A percentile compares a stretch with the other conserved stretches of the same genome.
These are phyloP conservation scores for Fusarium avenaceum DNA, from an alignment of 2,329 filamentous ascomycete species.

Conservation along the genomic window DNA sequence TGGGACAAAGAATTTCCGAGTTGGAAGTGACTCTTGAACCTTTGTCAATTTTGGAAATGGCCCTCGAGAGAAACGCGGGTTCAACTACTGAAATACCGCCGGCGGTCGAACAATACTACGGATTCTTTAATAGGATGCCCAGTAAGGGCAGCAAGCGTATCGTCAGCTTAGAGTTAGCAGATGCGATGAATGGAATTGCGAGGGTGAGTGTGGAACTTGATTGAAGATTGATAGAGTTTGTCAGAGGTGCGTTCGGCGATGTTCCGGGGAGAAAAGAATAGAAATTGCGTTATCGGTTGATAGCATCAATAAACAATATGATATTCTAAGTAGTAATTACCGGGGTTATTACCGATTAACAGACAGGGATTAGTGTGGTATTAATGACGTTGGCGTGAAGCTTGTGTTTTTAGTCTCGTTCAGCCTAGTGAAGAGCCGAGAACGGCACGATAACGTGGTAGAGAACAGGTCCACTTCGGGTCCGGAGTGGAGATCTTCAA, in stretches of 20 bases:
- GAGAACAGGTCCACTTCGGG: slow-evolving; percentile 29
- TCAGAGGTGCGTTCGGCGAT: slow-evolving; percentile 11
- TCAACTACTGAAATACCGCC: slow-evolving; percentile 9
- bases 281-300: slow-evolving; percentile 36
- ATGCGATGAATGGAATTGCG: slow-evolving; percentile 54
- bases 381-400: slow-evolving; percentile 40
- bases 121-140: slow-evolving; percentile 31
- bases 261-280: slow-evolving; percentile 26
- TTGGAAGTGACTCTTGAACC: slow-evolving; percentile 21
- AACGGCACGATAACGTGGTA: slow-evolving; percentile 29
- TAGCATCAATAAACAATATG: slow-evolving; percentile 41
- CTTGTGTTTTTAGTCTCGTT: slow-evolving; percentile 33
- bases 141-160: slow-evolving; percentile 42
- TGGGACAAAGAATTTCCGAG: slow-evolving; percentile 6
- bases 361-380: slow-evolving; percentile 27
- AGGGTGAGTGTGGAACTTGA: slow-evolving; percentile 57
- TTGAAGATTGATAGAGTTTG: slow-evolving; percentile 20
- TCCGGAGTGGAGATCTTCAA: slow-evolving; percentile 28
- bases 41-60: slow-evolving; percentile 8
- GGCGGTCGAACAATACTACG: slow-evolving; percentile 30
- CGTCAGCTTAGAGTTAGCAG: slow-evolving; percentile 52
- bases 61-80: slow-evolving; percentile 10
- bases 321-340: slow-evolving; percentile 23
- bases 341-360: slow-evolving; percentile 39
- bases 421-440: slow-evolving; percentile 44